Percentiles rank a stretch among this genome's conserved stretches.
Evolutionary conservation across 2,329 filamentous ascomycete genomes (phyloP).

Genomic region (Chaetomium globosum): DNA sequence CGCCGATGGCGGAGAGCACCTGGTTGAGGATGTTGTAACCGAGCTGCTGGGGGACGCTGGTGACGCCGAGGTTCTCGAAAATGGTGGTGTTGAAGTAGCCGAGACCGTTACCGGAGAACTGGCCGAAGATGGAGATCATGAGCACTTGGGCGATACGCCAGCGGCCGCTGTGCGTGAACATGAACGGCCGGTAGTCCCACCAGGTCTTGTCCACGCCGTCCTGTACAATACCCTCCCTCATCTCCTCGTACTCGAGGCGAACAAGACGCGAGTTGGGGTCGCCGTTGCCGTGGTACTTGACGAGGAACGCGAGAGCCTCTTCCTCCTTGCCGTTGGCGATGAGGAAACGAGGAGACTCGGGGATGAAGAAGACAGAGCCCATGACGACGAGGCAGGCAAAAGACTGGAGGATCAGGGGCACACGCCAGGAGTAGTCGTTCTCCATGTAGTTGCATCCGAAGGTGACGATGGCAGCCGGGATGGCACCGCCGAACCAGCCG

Average conservation of each 20-base stretch:
- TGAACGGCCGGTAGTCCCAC: slow-evolving; percentile 53
- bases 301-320: slow-evolving; percentile 47
- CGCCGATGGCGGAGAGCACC: slow-evolving; percentile 50
- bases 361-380: slow-evolving; percentile 45
- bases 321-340: slow-evolving; percentile 47
- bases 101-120: slow-evolving; percentile 55
- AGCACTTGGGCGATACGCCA: slow-evolving; percentile 53
- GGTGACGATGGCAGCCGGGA: slow-evolving; percentile 54
- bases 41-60: slow-evolving; percentile 45
- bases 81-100: slow-evolving; percentile 56
- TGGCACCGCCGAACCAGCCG: slow-evolving; percentile 56
- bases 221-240: slow-evolving; percentile 47
- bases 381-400: slow-evolving; percentile 49
- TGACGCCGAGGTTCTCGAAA: slow-evolving; percentile 47
- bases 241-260: slow-evolving; percentile 48
- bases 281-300: slow-evolving; percentile 50
- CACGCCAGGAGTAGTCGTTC: slow-evolving; percentile 53
- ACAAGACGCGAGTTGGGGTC: slow-evolving; percentile 46
- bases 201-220: slow-evolving; percentile 53
- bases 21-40: slow-evolving; percentile 53
- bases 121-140: slow-evolving; percentile 56
- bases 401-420: slow-evolving; percentile 53
- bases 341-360: slow-evolving; percentile 49
- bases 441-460: slow-evolving; percentile 51
- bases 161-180: slow-evolving; percentile 49